These are phyloP conservation scores for Discostella pseudostelligera DNA, from an alignment of 108 stramenopile genomes.

Conservation along the genomic window DNA sequence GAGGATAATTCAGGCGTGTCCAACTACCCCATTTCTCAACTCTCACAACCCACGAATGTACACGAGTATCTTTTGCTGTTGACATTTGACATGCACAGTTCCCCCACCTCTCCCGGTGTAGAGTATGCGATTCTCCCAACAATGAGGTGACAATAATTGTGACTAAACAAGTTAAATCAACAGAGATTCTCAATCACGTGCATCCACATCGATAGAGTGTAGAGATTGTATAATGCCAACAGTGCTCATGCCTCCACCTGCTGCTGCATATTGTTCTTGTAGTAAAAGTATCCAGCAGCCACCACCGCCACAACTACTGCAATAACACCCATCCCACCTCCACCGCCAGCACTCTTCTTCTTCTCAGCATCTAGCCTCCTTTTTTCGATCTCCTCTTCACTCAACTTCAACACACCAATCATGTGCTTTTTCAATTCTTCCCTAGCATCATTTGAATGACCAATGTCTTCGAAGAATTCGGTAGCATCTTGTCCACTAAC, in stretches of 20 bases:
- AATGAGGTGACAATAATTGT: no score
- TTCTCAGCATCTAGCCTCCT: constrained; percentile 67
- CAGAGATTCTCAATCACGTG: no score
- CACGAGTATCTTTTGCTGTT: no score
- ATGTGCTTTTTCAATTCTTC: constrained; percentile 79
- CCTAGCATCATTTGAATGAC: constrained; percentile 93
- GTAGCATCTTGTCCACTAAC: constrained; percentile 90
- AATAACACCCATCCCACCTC: constrained; percentile 28
- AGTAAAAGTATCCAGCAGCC: constrained; percentile 40
- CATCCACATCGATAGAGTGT: no score
- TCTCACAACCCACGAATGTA: no score
- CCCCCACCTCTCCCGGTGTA: no score
- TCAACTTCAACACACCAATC: constrained; percentile 76
- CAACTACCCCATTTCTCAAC: no score
- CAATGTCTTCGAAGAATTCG: constrained; percentile 98
- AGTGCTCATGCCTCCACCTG: not conserved
- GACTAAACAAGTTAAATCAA: no score
- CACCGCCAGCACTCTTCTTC: constrained; percentile 22
- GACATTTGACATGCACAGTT: no score
- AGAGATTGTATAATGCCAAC: no score
- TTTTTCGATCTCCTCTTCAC: constrained; percentile 62
- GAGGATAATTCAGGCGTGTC: no score
- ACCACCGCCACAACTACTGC: constrained; percentile 28
- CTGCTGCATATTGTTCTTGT: constrained; percentile 28
- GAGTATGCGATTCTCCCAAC: no score